These are phyloP conservation scores for Monosporascus sp. DNA, from an alignment of 2,329 filamentous ascomycete genomes.

Conservation along the genomic window DNA sequence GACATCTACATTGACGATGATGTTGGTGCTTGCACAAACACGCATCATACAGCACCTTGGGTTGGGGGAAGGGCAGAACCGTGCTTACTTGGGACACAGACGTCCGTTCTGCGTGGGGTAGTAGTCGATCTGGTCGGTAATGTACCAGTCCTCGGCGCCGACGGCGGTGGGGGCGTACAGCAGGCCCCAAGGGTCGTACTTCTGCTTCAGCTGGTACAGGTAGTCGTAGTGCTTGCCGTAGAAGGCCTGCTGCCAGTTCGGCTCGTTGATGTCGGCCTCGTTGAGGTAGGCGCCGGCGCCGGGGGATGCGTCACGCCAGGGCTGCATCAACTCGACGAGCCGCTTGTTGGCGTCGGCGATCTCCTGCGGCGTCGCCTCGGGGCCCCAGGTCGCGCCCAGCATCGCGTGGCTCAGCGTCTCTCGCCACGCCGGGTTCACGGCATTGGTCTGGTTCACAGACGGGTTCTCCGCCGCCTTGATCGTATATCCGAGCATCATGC, in stretches of 20 bases:
- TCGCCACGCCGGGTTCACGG: constrained; percentile 16
- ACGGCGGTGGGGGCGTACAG: constrained; percentile 44
- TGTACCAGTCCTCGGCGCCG: constrained; percentile 44
- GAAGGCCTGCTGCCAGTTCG: constrained; percentile 38
- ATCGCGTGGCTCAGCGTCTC: constrained; percentile 8
- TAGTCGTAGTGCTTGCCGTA: constrained; percentile 40
- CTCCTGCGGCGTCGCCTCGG: constrained; percentile 4
- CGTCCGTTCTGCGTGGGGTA: background rate
- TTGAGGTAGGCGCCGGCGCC: constrained; percentile 42
- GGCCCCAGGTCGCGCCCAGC: constrained; percentile 11
- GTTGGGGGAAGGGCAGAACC: constrained; percentile 9
- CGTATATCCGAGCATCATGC: constrained; percentile 16
- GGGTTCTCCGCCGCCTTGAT: constrained; percentile 13
- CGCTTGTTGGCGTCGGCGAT: constrained; percentile 11
- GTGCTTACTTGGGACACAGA: background rate
- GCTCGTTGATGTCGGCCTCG: constrained; percentile 45
- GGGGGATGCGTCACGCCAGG: constrained; percentile 22
- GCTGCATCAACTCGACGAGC: constrained; percentile 11
- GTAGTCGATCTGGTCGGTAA: background rate
- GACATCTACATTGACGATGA: too few relatives aligned
- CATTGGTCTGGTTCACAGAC: constrained; percentile 15
- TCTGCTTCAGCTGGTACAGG: constrained; percentile 40
- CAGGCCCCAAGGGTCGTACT: constrained; percentile 39
- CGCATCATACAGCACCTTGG: too few relatives aligned
- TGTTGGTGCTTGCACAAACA: too few relatives aligned